A percentile compares a stretch with the other conserved stretches of the same genome.
Evolutionary conservation across 106 monocot species (phyloP).

Genomic region (Hemerocallis citrina): DNA sequence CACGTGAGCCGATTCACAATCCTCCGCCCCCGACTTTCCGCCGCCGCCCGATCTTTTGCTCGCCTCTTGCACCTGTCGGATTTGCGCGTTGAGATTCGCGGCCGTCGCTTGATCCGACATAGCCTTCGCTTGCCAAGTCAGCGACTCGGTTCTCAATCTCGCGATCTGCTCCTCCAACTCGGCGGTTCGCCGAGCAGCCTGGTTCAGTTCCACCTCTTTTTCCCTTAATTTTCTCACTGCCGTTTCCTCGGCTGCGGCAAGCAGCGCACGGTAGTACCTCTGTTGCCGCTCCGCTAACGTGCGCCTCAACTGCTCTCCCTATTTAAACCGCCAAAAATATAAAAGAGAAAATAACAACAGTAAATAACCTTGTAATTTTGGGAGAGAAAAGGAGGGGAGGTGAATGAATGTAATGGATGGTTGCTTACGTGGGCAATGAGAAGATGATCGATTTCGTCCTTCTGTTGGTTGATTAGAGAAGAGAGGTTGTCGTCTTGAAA

Average conservation of each 20-base stretch:
- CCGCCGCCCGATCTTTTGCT: slow-evolving; percentile 4
- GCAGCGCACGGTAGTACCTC: slow-evolving; percentile 40
- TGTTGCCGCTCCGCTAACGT: slow-evolving; percentile 36
- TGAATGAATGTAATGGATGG: no score
- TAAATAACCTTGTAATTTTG: no score
- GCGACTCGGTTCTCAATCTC: slow-evolving; percentile 42
- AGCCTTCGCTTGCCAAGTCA: slow-evolving; percentile 80
- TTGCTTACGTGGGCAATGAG: slow-evolving; percentile 28
- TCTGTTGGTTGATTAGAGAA: slow-evolving; percentile 35
- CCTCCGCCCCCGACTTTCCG: slow-evolving; percentile 28
- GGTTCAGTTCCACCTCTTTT: slow-evolving; percentile 56
- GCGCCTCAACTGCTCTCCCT: slow-evolving; percentile 77
- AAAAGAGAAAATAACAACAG: background rate
- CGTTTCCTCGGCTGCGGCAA: slow-evolving; percentile 37
- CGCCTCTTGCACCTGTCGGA: slow-evolving; percentile 51
- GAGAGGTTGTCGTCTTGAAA: slow-evolving; percentile 25
- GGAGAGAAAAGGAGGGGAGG: background rate
- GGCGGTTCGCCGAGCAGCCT: slow-evolving; percentile 30
- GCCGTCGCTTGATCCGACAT: slow-evolving; percentile 54
- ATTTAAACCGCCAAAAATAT: background rate
- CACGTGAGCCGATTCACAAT: slow-evolving; percentile 62
- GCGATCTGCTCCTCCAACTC: slow-evolving; percentile 65
- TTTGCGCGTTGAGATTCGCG: slow-evolving; percentile 48
- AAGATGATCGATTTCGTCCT: slow-evolving; percentile 40
- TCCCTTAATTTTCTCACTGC: slow-evolving; percentile 38